Conservation (phyloP, 2,329 filamentous ascomycete genomes). For the Aureobasidium sp. region DNA sequence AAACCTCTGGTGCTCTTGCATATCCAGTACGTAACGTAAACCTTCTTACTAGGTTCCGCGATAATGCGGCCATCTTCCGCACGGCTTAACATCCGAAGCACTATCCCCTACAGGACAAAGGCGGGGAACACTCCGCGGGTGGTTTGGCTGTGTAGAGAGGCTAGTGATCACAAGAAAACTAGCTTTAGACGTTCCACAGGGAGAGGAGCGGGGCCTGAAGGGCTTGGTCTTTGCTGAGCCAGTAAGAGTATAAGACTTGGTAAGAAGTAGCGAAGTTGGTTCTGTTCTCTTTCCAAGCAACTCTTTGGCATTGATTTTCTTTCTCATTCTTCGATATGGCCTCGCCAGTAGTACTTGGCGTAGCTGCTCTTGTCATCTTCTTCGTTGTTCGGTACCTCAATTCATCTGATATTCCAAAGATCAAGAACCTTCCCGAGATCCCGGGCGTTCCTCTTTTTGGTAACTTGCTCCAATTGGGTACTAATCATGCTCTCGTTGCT, state of each 20-base stretch:
- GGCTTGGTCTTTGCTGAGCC: constrained; percentile 2
- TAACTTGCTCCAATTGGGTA: constrained; percentile 38
- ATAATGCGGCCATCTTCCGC: neutral
- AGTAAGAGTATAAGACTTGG: constrained; percentile 9
- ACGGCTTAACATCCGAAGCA: neutral
- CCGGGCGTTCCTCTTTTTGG: constrained; percentile 40
- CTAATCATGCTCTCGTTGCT: constrained; percentile 38
- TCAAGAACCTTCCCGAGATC: constrained; percentile 40
- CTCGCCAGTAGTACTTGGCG: constrained; percentile 30
- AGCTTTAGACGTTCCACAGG: neutral
- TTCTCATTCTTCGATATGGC: constrained; percentile 16
- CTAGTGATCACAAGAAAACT: neutral
- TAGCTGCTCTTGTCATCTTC: constrained; percentile 32
- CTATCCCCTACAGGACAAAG: neutral
- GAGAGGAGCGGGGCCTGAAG: neutral
- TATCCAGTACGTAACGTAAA: neutral
- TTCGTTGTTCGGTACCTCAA: constrained; percentile 34
- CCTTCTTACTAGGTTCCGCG: neutral
- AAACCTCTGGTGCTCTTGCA: neutral
- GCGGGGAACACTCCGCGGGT: neutral
- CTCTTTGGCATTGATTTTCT: neutral
- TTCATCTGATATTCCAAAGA: constrained; percentile 39
- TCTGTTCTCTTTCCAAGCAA: neutral
- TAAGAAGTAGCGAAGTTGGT: neutral
- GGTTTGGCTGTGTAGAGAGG: neutral